Percentiles rank a stretch among this genome's conserved stretches.
Evolutionary conservation across 257 asterid genomes (phyloP).

Genomic region (Plectranthus barbatus): DNA sequence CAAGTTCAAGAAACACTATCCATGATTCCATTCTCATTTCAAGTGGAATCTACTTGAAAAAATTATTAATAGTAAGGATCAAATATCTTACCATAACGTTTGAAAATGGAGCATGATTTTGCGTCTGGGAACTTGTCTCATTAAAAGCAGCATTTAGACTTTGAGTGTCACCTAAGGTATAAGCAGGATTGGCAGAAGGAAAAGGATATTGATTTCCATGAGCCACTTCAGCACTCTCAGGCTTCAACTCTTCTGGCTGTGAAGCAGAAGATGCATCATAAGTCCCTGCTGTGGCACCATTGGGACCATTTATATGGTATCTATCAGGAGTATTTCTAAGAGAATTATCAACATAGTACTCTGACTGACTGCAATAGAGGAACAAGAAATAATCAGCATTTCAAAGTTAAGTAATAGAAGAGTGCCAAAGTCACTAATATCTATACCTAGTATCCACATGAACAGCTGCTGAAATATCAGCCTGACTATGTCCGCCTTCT

Average conservation of each 20-base stretch:
- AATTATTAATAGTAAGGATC: not conserved
- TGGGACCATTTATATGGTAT: conserved; percentile 35
- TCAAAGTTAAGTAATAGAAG: not conserved
- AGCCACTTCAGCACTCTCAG: conserved; percentile 48
- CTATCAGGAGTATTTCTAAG: conserved; percentile 43
- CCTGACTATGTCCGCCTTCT: conserved; percentile 44
- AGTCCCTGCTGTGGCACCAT: conserved; percentile 36
- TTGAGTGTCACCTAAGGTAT: conserved; percentile 48
- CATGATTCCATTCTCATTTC: not conserved
- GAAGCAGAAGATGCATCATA: conserved; percentile 59
- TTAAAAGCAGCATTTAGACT: conserved; percentile 38
- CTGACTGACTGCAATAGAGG: conserved; percentile 46
- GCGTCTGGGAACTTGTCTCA: conserved; percentile 52
- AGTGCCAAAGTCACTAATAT: not conserved
- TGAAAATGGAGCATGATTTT: conserved; percentile 46
- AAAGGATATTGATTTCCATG: conserved; percentile 50
- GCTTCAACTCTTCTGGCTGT: conserved; percentile 49
- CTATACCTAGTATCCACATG: conserved; percentile 51
- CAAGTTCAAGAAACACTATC: not conserved
- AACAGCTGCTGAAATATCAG: conserved; percentile 38
- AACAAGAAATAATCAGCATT: conserved; percentile 3
- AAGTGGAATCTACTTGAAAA: not conserved
- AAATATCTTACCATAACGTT: conserved; percentile 49
- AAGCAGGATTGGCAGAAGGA: conserved; percentile 47
- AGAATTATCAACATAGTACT: conserved; percentile 55